Percentiles rank a stretch among this genome's conserved stretches.
Conservation (phyloP, 1,284 basidiomycete species). For the Rhizoctonia solani region DNA sequence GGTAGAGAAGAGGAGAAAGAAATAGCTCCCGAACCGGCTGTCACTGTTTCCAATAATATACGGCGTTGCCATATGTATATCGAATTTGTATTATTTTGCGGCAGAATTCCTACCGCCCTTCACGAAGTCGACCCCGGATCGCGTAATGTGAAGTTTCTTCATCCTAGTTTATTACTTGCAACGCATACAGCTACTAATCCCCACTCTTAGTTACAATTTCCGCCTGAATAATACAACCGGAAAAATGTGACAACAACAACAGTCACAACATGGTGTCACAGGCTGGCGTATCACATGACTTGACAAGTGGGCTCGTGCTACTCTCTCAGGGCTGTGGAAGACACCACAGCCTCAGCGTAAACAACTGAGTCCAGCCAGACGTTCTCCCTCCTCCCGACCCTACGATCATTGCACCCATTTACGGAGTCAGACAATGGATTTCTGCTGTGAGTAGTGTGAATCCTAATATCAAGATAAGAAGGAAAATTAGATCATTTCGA, state of each 20-base stretch:
- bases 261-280: no score
- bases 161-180: no score
- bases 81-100: no score
- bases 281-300: no score
- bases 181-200: no score
- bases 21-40: not conserved
- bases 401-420: not conserved
- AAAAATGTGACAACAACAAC: no score
- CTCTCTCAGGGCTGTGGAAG: conserved; percentile 15
- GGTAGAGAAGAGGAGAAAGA: conserved; percentile 13
- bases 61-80: no score
- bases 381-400: not conserved
- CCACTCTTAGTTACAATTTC: no score
- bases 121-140: not conserved
- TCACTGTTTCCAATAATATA: conserved; percentile 5
- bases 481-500: not conserved
- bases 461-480: not conserved
- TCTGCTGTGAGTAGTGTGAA: conserved; percentile 17
- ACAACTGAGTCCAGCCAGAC: not conserved
- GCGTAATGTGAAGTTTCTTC: no score
- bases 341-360: conserved; percentile 20
- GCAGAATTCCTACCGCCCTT: not conserved
- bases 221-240: no score
- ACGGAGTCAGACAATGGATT: conserved; percentile 10
- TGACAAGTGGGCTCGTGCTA: no score